A percentile compares a stretch with the other conserved stretches of the same genome.
Evolutionary conservation across 768 basidiomycete genomes (phyloP).

Genomic region (Russula sp.): DNA sequence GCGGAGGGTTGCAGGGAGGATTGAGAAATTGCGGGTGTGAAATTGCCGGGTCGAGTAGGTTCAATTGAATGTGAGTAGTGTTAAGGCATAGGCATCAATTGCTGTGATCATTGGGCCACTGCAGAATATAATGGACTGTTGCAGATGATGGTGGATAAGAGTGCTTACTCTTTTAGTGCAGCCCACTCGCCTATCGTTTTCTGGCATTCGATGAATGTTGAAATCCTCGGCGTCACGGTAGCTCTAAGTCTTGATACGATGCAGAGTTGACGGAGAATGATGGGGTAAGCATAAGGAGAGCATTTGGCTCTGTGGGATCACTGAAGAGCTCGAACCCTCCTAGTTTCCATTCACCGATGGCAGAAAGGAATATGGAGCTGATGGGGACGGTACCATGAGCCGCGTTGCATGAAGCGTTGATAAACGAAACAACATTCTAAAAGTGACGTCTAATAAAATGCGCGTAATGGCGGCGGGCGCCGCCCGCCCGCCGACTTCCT

Average conservation of each 20-base stretch:
- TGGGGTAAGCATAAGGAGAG: constrained; percentile 47
- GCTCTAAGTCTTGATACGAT: constrained; percentile 41
- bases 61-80: constrained; percentile 76
- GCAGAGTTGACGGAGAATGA: constrained; percentile 7
- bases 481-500: too few species aligned
- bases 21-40: constrained; percentile 65
- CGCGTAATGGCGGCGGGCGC: not conserved
- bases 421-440: constrained; percentile 82
- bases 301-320: constrained; percentile 69
- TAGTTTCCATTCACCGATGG: constrained; percentile 94
- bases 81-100: constrained; percentile 84
- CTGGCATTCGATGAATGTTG: constrained; percentile 63
- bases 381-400: constrained; percentile 76
- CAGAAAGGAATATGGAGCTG: constrained; percentile 84
- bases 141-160: not conserved
- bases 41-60: constrained; percentile 74
- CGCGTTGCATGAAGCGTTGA: constrained; percentile 78
- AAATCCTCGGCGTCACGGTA: constrained; percentile 51
- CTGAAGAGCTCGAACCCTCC: constrained; percentile 92
- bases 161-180: constrained; percentile 66
- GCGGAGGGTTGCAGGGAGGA: constrained; percentile 72
- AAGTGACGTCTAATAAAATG: not conserved
- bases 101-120: constrained; percentile 47
- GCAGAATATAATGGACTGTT: constrained; percentile 34
- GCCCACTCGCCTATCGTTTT: constrained; percentile 85